Percentiles rank a stretch among this genome's conserved stretches.
Conservation (phyloP, 75 land plant species). For the Pseudotsuga menziesii region DNA sequence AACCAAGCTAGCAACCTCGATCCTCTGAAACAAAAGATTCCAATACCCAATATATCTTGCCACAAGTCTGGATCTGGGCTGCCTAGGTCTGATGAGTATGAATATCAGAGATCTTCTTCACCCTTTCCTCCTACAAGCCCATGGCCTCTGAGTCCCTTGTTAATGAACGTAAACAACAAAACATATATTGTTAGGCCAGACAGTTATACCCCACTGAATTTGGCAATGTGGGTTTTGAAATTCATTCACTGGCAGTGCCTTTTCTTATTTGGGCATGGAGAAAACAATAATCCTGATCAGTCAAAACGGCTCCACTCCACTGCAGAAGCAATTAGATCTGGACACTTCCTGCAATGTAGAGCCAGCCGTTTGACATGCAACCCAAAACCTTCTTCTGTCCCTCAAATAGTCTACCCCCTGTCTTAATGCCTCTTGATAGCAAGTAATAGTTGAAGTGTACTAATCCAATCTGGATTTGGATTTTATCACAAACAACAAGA, state of each 20-base stretch:
- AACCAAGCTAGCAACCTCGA: not conserved
- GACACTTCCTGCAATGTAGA: not conserved
- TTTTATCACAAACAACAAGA: not conserved
- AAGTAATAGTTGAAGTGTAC: not conserved
- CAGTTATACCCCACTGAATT: not conserved
- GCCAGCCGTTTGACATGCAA: conserved; percentile 23
- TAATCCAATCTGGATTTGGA: not conserved
- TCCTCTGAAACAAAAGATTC: not conserved
- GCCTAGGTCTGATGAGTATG: not conserved
- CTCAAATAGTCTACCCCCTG: conserved; percentile 12
- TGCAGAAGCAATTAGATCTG: not conserved
- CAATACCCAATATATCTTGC: not conserved
- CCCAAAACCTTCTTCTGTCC: not conserved
- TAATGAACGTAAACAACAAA: not conserved
- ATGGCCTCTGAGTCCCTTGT: not conserved
- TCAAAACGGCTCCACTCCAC: not conserved
- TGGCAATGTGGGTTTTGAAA: conserved; percentile 4
- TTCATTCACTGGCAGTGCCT: too few relatives aligned
- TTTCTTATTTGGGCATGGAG: not conserved
- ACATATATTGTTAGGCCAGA: not conserved
- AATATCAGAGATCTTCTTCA: too few relatives aligned
- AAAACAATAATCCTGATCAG: not conserved
- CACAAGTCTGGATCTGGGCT: conserved; percentile 1
- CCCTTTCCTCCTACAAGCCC: not conserved
- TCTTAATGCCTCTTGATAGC: not conserved